Percentiles rank a stretch among this genome's conserved stretches.
Conservation (phyloP, 768 basidiomycete genomes). For the Auriscalpium orientale region DNA sequence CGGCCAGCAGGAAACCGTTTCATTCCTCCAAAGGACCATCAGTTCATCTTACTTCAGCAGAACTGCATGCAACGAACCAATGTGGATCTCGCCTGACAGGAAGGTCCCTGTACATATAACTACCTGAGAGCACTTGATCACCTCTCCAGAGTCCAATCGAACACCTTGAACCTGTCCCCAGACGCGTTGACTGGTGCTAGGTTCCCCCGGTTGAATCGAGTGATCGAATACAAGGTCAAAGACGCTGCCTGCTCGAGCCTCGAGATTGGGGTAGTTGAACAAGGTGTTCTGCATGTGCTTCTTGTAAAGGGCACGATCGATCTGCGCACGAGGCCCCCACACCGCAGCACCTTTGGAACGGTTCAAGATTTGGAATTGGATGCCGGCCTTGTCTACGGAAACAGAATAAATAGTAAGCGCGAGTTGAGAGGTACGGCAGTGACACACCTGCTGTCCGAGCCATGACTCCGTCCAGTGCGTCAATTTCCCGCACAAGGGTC, state of each 20-base stretch:
- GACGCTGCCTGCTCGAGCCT: slow-evolving; percentile 65
- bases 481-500: slow-evolving; percentile 83
- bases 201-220: slow-evolving; percentile 21
- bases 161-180: slow-evolving; percentile 62
- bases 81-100: slow-evolving; percentile 85
- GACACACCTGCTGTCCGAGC: slow-evolving; percentile 69
- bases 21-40: slow-evolving; percentile 37
- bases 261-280: slow-evolving; percentile 57
- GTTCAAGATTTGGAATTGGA: slow-evolving; percentile 84
- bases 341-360: slow-evolving; percentile 82
- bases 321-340: slow-evolving; percentile 87
- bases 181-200: slow-evolving; percentile 17
- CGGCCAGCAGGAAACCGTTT: slow-evolving; percentile 74
- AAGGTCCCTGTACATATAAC: slow-evolving; percentile 91
- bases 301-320: slow-evolving; percentile 82
- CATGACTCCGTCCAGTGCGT: slow-evolving; percentile 85
- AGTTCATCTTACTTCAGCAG: not conserved
- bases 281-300: slow-evolving; percentile 69
- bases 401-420: not conserved
- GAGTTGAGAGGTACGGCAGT: not conserved
- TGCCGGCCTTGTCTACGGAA: slow-evolving; percentile 70
- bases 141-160: slow-evolving; percentile 64
- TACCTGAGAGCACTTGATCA: slow-evolving; percentile 70
- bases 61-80: slow-evolving; percentile 38
- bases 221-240: slow-evolving; percentile 70